phyloP scores from a whole-genome alignment of 257 asterid species.

The Nicotiana noctiflora region DNA sequence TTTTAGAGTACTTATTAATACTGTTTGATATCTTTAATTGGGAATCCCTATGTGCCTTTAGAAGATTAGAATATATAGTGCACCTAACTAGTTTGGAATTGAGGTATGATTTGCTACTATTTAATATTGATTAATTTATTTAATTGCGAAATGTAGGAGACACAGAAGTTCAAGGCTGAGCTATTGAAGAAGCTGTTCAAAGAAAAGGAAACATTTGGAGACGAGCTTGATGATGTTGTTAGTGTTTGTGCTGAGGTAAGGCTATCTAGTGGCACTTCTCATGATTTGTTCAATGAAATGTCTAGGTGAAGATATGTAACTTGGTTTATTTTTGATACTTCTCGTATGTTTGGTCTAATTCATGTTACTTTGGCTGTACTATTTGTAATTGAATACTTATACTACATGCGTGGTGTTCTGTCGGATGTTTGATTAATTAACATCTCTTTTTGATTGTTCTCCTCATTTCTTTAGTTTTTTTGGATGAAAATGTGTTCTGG shows the following conservation, averaged over 20 bases:
- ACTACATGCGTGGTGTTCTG: too few species aligned
- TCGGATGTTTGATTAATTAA: too few species aligned
- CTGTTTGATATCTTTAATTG: neutral
- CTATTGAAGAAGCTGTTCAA: slow-evolving; percentile 36
- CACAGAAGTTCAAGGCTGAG: slow-evolving; percentile 50
- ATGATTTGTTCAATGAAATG: slow-evolving; percentile 5
- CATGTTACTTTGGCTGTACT: too few species aligned
- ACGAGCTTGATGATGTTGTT: slow-evolving; percentile 44
- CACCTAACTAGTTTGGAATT: neutral
- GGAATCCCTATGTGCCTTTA: neutral
- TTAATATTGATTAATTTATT: neutral
- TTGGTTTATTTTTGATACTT: neutral
- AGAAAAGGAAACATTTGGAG: slow-evolving; percentile 44
- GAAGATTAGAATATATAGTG: too few species aligned
- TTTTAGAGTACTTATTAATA: neutral
- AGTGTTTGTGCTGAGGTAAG: slow-evolving; percentile 39
- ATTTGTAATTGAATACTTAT: too few species aligned
- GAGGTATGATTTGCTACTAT: neutral
- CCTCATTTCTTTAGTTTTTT: too few species aligned
- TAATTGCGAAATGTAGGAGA: slow-evolving; percentile 29
- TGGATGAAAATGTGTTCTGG: too few species aligned
- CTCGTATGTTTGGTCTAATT: too few species aligned
- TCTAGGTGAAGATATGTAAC: neutral
- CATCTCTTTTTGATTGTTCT: too few species aligned
- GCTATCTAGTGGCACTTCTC: neutral